Evolutionary conservation across 768 basidiomycete species (phyloP), one percentile per base, ranked within the genome.

Genomic region (Kwoniella bestiolae): DNA sequence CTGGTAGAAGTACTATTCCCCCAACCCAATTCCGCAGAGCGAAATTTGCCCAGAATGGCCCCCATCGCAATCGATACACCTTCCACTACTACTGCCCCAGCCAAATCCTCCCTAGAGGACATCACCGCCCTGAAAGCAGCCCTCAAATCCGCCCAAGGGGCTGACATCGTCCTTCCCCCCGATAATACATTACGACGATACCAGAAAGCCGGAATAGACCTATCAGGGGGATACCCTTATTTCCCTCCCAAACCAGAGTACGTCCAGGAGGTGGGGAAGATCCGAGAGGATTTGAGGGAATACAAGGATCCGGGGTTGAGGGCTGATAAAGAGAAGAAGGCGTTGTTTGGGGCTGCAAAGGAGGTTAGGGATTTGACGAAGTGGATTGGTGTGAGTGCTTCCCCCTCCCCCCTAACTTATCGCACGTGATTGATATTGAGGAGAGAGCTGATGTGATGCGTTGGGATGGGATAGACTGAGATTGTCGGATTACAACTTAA

Each of bases 331-430:
- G 83, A 84, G 67, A 92, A 92, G 83, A 86, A 85, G 72, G 85
- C 81, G 47, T 82, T 92, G 18, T 81, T 91, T 44, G 76, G 83
- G 56, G 89, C 87, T 21, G 90, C 88, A 11, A 83, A 83, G 61
- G 90, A 88, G 75, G 86, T 91, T 56, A 85, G 83, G 66, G 84
- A 90, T 70, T 81, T 91, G 50, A 89, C 89, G 0, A 89, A 88
- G 1, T 83, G 84, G 38, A 88, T 92, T 69, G 91, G 76, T 16
- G 75, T 77, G 41, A 65, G 72, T 71, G 29, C 28, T 6, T 56
- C 23, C 16, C 18, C 26, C 34, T n/a, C n/a, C n/a, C n/a, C n/a
- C n/a, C n/a, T n/a, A n/a, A n/a, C n/a, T n/a, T n/a, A n/a, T n/a
- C n/a, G n/a, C n/a, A n/a, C n/a, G n/a, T n/a, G n/a, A n/a, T n/a